These are phyloP conservation scores for Dovyalis caffra DNA, from an alignment of 345 rosid species.

Conservation along the genomic window DNA sequence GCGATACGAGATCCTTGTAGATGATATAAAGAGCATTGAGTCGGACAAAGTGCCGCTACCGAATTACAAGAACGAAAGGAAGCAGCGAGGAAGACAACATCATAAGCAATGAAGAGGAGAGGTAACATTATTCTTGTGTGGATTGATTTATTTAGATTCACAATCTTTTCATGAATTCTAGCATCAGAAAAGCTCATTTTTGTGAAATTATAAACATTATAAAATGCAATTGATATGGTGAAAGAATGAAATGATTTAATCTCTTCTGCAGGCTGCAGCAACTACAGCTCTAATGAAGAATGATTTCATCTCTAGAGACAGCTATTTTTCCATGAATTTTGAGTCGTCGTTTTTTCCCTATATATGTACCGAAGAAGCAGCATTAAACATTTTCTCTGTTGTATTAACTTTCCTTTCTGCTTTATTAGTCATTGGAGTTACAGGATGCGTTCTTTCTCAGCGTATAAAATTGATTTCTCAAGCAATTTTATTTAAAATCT, in stretches of 20 bases:
- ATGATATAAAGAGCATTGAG: constrained; percentile 43
- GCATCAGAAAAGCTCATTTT: too few species aligned
- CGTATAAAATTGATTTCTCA: too few species aligned
- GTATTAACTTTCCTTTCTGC: not conserved
- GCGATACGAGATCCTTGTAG: constrained; percentile 39
- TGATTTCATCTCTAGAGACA: not conserved
- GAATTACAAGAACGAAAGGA: constrained; percentile 15
- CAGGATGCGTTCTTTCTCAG: too few species aligned
- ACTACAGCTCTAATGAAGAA: not conserved
- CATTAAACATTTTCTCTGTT: not conserved
- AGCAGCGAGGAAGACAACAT: not conserved
- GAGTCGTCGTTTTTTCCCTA: not conserved
- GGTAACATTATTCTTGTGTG: constrained; percentile 8
- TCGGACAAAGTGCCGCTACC: constrained; percentile 46
- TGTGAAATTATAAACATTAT: too few species aligned
- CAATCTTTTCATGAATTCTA: not conserved
- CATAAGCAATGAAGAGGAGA: constrained; percentile 7
- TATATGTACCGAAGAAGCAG: not conserved
- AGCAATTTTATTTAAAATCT: too few species aligned
- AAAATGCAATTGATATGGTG: not conserved
- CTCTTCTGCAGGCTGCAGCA: not conserved
- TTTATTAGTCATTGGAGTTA: not conserved
- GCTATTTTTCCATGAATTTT: too few species aligned
- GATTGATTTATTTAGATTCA: not conserved
- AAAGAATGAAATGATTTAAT: too few species aligned